phyloP scores from a whole-genome alignment of 129 eudicot species.

The Flaveria robusta region DNA sequence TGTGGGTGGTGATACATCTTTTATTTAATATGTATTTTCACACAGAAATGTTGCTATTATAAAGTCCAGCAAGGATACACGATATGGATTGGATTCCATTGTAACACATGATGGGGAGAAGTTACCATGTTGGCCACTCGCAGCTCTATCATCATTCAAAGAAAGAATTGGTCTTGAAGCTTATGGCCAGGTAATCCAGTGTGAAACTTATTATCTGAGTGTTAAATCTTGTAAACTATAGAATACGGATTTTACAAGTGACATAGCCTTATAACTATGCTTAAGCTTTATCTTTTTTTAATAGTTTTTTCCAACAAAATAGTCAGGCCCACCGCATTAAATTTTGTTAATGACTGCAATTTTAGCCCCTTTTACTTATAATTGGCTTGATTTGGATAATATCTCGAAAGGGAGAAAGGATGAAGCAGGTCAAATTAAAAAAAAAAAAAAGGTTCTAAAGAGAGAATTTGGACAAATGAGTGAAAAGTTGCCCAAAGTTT shows the following conservation, averaged over 20 bases:
- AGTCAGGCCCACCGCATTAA: neutral
- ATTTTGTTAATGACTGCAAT: neutral
- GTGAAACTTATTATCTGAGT: neutral
- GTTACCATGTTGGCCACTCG: slow-evolving; percentile 85
- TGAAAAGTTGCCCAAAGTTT: neutral
- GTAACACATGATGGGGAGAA: slow-evolving; percentile 96
- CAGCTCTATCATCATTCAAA: slow-evolving; percentile 71
- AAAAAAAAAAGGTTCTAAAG: neutral
- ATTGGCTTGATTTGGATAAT: neutral
- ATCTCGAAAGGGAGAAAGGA: neutral
- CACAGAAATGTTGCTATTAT: slow-evolving; percentile 82
- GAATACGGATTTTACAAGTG: neutral
- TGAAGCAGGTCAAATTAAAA: neutral
- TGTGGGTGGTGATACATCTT: neutral
- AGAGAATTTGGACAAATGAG: neutral
- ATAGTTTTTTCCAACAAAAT: neutral
- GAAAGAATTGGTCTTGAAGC: slow-evolving; percentile 72
- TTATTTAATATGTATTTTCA: slow-evolving; percentile 14
- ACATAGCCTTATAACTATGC: neutral
- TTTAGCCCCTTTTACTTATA: neutral
- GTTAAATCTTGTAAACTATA: neutral
- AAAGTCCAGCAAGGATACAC: slow-evolving; percentile 86
- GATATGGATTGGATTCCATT: slow-evolving; percentile 80
- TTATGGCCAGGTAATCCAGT: slow-evolving; percentile 69
- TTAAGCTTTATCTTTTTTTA: neutral